Evolutionary conservation across 805 yeast genomes (phyloP), one percentile per base, ranked within the genome.

Genomic region (Schizosaccharomyces osmophilus): DNA sequence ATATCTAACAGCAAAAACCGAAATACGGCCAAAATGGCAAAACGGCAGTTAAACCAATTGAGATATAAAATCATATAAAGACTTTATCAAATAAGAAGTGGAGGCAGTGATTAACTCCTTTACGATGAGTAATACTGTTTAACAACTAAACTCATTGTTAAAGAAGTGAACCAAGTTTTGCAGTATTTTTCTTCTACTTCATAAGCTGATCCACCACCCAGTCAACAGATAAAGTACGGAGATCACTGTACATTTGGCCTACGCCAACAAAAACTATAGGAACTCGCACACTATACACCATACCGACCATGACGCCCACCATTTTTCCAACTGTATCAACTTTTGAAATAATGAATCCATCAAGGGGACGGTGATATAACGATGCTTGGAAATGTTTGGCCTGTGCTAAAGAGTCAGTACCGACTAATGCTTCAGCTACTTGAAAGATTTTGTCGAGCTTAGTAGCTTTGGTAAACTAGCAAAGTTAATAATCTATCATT

Each of bases 371-470:
- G 48, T 77, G 79, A 24, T 97, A 97, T 73, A 93, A 90, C 0
- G 97, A 96, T 66, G 82, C 81, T 69, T 90, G 89, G 75, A 90
- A 90, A 70, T 93, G 89, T 61, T 81, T 80, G 0, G 97, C 97
- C 71, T 90, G 98, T 71, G 85, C 85, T 2, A 93, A 97, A 0
- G 97, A 87, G 70, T 90, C 98, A 0, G 97, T 89, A 19, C 98
- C 98, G 1, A 90, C 97, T 48, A 90, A 75, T 0, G 98, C 98
- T 72, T 90, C 98, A 54, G 97, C 97, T 22, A 90, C 98, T 97
- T 93, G 93, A 69, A 90, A 89, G 67, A 90, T 90, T 71, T 87
- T 90, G 72, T 90, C 93, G 0, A 97, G 98, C 60, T 87, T 79
- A 2, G 97, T 97, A 60, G 94, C 89, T 67, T 85, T 87, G 19